These are phyloP conservation scores for Saccharomycopsis babjevae DNA, from an alignment of 805 yeast species.

Conservation along the genomic window DNA sequence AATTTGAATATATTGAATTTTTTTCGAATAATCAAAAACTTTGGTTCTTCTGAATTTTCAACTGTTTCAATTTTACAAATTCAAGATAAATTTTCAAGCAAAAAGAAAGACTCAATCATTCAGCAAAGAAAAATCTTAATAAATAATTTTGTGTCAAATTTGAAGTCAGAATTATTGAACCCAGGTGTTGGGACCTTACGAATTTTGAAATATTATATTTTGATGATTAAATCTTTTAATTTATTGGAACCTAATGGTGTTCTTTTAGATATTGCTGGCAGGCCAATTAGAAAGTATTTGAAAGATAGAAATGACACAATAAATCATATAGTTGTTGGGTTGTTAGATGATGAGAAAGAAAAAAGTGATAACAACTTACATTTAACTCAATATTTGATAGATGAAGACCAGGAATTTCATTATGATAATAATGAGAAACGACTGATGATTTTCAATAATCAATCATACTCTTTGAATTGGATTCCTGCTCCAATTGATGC, in stretches of 20 bases:
- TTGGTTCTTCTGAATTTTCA: not conserved
- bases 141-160: not conserved
- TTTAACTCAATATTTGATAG: constrained; percentile 40
- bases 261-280: constrained; percentile 61
- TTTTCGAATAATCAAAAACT: not conserved
- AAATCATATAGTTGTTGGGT: constrained; percentile 56
- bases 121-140: not conserved
- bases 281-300: constrained; percentile 66
- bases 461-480: constrained; percentile 49
- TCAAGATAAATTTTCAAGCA: not conserved
- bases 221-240: constrained; percentile 60
- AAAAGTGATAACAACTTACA: constrained; percentile 25
- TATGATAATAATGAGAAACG: constrained; percentile 13
- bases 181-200: constrained; percentile 75
- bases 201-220: constrained; percentile 57
- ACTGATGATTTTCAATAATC: not conserved
- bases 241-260: constrained; percentile 84
- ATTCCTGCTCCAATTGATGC: constrained; percentile 84
- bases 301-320: constrained; percentile 68
- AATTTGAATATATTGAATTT: not conserved
- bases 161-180: constrained; percentile 38
- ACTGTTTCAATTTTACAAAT: not conserved
- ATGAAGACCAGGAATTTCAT: constrained; percentile 32
- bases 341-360: constrained; percentile 38
- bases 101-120: not conserved